Evolutionary conservation across 345 rosid species (phyloP), one percentile per base, ranked within the genome.

Genomic region (Anacardium occidentale): DNA sequence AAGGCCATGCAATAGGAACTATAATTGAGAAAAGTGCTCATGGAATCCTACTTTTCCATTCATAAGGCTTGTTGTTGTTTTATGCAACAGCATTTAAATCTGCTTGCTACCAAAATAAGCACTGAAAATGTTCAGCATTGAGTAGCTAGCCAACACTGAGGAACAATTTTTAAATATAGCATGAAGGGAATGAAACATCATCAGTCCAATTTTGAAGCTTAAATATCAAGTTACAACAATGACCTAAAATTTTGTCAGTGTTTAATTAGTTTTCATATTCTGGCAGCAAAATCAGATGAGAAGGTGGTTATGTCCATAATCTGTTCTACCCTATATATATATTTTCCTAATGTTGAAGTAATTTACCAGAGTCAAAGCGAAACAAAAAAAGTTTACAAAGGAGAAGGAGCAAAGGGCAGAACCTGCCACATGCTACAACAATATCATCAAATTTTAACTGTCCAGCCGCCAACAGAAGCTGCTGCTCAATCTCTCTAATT

Each of bases 371-470:
- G 42, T 13, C 20, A 58, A 20, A 58, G 29, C 62, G n/a, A 26
- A 58, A 58, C n/a, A 58, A 10, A 3, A 58, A 58, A 40, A 4
- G 3, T 26, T 25, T 0, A 26, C 2, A 58, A 10, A 58, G 62
- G 40, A 26, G 37, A 4, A 18, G 18, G 40, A 40, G 29, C 13
- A 58, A 37, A 37, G 7, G 9, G 42, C 8, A 83, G 71, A 74
- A 94, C 98, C 98, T 94, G 90, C 97, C 97, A 79, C 98, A 94
- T 68, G 98, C 98, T 20, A 89, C 95, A 48, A 89, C 89, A 77
- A 94, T 88, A 73, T 92, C 98, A 77, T 94, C 97, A 75, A 92
- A 89, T 62, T 85, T 85, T 11, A 85, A 44, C 65, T 74, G 62
- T 8, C 78, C 81, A 51, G n/a, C 48, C 56, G 78, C 75, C 51